phyloP scores from a whole-genome alignment of 352 stramenopile genomes.

The Phytophthora europaea region DNA sequence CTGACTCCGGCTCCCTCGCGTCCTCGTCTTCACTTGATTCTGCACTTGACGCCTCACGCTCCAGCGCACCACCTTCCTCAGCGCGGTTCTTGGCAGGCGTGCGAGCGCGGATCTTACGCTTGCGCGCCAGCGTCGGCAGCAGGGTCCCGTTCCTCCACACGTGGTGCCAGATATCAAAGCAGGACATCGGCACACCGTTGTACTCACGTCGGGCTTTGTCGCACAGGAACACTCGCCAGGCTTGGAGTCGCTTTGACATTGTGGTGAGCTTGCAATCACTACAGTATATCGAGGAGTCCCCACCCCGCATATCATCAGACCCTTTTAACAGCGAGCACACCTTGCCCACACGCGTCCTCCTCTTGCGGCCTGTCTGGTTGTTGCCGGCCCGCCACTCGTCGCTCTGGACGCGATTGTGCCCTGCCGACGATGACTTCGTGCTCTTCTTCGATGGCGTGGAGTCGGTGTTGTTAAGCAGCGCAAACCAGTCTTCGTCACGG shows the following conservation, averaged over 20 bases:
- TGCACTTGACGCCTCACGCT: too few relatives aligned
- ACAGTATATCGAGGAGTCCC: conserved; percentile 13
- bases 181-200: conserved; percentile 19
- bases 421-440: neutral
- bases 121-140: neutral
- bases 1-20: neutral
- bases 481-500: conserved; percentile 7
- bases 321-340: conserved; percentile 23
- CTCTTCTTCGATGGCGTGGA: conserved; percentile 5
- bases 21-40: neutral
- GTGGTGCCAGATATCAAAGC: conserved; percentile 24
- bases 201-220: conserved; percentile 15
- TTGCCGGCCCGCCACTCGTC: conserved; percentile 12
- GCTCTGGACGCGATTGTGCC: neutral
- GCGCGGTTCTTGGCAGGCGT: neutral
- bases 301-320: neutral
- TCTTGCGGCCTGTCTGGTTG: conserved; percentile 9
- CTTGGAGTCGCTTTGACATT: conserved; percentile 7
- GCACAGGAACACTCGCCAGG: conserved; percentile 15
- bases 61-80: neutral
- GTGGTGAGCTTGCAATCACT: conserved; percentile 6
- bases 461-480: neutral
- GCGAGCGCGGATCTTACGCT: conserved; percentile 15
- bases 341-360: conserved; percentile 12
- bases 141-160: conserved; percentile 9